These are phyloP conservation scores for Platismatia glauca DNA, from an alignment of 495 filamentous ascomycete genomes.

Conservation along the genomic window DNA sequence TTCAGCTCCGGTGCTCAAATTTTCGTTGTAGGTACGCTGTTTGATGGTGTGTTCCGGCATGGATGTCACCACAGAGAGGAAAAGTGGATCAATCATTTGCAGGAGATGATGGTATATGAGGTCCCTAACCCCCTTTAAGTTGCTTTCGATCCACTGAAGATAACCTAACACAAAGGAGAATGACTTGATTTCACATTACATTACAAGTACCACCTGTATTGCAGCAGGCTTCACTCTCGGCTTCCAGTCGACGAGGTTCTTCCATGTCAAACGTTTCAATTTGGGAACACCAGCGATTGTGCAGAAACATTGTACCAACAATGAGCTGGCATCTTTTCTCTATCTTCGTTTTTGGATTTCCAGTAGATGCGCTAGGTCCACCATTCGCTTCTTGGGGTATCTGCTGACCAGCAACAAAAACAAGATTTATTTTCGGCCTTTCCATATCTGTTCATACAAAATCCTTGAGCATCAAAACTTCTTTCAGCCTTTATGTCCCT, in stretches of 20 bases:
- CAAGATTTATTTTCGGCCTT: no score
- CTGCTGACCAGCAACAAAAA: no score
- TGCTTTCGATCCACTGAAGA: background rate
- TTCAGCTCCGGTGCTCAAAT: background rate
- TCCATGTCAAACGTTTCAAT: background rate
- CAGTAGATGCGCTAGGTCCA: background rate
- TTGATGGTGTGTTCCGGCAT: no score
- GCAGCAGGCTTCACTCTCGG: background rate
- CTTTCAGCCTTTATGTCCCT: no score
- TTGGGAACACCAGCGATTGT: background rate
- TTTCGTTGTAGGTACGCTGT: conserved; percentile 1
- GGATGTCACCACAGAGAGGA: no score
- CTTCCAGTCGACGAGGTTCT: background rate
- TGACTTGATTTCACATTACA: background rate
- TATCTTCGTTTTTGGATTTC: background rate
- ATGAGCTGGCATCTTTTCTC: background rate
- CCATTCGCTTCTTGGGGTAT: background rate
- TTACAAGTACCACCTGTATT: no score
- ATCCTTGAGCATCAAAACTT: no score
- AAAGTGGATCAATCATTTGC: no score
- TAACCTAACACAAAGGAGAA: background rate
- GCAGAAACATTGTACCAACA: background rate
- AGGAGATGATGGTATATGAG: background rate
- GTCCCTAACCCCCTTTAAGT: background rate
- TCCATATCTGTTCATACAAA: no score